Percentiles rank a stretch among this genome's conserved stretches.
Conservation (phyloP, 2,329 filamentous ascomycete species). For the Paecilomyces formosus region DNA sequence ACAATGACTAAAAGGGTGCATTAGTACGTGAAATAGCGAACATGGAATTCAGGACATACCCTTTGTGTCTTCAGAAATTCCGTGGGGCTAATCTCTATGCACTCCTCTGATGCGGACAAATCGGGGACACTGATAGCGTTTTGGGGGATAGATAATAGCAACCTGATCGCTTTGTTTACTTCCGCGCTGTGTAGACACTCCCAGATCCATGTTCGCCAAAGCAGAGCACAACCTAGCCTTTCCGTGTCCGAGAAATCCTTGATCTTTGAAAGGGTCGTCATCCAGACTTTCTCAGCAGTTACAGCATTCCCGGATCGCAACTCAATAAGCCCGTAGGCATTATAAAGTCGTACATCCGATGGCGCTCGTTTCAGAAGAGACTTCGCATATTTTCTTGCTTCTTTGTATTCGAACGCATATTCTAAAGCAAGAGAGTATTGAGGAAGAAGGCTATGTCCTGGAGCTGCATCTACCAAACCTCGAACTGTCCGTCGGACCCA, state of each 20-base stretch:
- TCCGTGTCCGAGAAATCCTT: constrained; percentile 28
- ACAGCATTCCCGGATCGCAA: constrained; percentile 48
- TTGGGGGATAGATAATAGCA: constrained; percentile 34
- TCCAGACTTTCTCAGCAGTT: constrained; percentile 57
- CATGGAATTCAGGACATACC: constrained; percentile 25
- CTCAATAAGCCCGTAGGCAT: constrained; percentile 71
- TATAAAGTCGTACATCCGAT: constrained; percentile 62
- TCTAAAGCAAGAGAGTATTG: constrained; percentile 66
- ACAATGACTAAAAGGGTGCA: constrained; percentile 44
- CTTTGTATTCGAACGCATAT: constrained; percentile 45
- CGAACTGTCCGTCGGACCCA: constrained; percentile 51
- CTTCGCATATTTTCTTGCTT: constrained; percentile 65
- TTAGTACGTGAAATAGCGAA: neutral
- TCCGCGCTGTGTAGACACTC: constrained; percentile 49
- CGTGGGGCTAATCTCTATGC: constrained; percentile 18
- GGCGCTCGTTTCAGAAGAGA: constrained; percentile 61
- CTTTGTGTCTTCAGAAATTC: constrained; percentile 30
- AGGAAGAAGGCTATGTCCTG: constrained; percentile 48
- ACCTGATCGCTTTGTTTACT: constrained; percentile 24
- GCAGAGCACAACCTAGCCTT: constrained; percentile 31
- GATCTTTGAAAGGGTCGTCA: constrained; percentile 57
- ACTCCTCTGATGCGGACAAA: constrained; percentile 12
- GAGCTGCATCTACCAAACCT: constrained; percentile 43
- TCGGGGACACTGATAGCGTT: constrained; percentile 24
- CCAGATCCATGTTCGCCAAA: constrained; percentile 62